These are phyloP conservation scores for Alternaria gansuensis DNA, from an alignment of 2,329 filamentous ascomycete species.

Conservation along the genomic window DNA sequence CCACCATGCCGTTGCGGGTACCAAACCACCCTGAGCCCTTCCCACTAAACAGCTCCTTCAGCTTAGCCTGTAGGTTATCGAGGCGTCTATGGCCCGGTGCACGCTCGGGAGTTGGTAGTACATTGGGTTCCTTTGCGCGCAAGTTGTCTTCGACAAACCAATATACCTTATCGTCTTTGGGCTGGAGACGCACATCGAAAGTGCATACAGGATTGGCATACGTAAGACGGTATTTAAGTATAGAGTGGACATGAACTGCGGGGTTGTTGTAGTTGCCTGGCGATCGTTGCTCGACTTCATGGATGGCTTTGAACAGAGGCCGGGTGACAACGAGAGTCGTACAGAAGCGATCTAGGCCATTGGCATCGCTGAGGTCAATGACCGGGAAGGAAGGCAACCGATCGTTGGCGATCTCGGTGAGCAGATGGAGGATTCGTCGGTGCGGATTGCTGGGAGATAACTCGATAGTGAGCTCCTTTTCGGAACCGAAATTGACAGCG, in stretches of 20 bases:
- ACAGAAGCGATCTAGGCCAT: slow-evolving; percentile 64
- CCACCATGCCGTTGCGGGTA: slow-evolving; percentile 50
- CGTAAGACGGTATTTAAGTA: slow-evolving; percentile 51
- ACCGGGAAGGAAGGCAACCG: slow-evolving; percentile 64
- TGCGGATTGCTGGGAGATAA: slow-evolving; percentile 74
- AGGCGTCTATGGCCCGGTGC: slow-evolving; percentile 39
- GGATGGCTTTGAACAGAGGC: slow-evolving; percentile 69
- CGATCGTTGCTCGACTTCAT: slow-evolving; percentile 65
- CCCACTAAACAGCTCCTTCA: slow-evolving; percentile 47
- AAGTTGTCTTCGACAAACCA: slow-evolving; percentile 53
- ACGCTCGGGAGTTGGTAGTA: slow-evolving; percentile 39
- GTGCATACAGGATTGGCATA: slow-evolving; percentile 54
- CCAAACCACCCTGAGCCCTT: slow-evolving; percentile 52
- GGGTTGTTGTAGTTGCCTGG: slow-evolving; percentile 40
- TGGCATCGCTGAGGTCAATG: slow-evolving; percentile 61
- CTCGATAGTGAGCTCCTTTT: slow-evolving; percentile 62
- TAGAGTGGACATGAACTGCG: slow-evolving; percentile 46
- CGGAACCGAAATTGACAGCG: slow-evolving; percentile 64
- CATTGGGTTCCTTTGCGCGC: slow-evolving; percentile 31
- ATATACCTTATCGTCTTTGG: slow-evolving; percentile 43
- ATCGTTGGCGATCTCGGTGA: slow-evolving; percentile 68
- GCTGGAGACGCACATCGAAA: slow-evolving; percentile 51
- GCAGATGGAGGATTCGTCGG: slow-evolving; percentile 66
- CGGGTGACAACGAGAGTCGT: slow-evolving; percentile 68
- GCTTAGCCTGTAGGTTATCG: slow-evolving; percentile 42